Percentiles rank a stretch among this genome's conserved stretches.
phyloP scores from a whole-genome alignment of 257 asterid genomes.

The Solanum ahanhuiri region DNA sequence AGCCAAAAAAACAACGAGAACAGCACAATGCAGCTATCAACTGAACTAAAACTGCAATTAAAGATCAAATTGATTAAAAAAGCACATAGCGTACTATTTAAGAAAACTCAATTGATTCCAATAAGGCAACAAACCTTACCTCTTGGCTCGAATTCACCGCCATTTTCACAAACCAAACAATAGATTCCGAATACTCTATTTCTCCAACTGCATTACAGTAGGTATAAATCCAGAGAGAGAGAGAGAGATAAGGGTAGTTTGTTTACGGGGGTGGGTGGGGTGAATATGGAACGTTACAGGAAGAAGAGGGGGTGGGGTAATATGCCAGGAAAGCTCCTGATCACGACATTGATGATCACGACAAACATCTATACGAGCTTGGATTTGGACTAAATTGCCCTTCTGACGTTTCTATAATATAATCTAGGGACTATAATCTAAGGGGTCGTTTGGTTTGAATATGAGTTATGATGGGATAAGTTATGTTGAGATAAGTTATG shows the following conservation, averaged over 20 bases:
- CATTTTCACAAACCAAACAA: slow-evolving; percentile 4
- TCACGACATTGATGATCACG: slow-evolving; percentile 18
- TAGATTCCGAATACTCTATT: background rate
- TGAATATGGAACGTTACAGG: slow-evolving; percentile 3
- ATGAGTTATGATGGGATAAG: too few relatives aligned
- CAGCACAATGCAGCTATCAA: background rate
- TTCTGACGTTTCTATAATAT: background rate
- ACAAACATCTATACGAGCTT: slow-evolving; percentile 13
- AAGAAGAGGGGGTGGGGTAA: background rate
- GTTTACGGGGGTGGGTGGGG: background rate
- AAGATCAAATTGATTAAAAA: background rate
- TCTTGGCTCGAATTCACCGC: slow-evolving; percentile 20
- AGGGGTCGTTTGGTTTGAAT: too few relatives aligned
- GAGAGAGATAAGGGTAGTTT: background rate
- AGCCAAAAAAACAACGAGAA: background rate
- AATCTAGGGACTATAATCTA: too few relatives aligned
- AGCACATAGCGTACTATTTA: background rate
- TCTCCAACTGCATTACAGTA: slow-evolving; percentile 1
- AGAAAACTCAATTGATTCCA: background rate
- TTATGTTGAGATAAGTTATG: too few relatives aligned
- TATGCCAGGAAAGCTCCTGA: slow-evolving; percentile 19
- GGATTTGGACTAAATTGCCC: slow-evolving; percentile 4
- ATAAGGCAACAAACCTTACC: slow-evolving; percentile 4
- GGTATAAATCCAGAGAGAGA: background rate
- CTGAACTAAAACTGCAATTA: background rate